phyloP scores from a whole-genome alignment of 2,329 filamentous ascomycete genomes.

The Aspergillus ustus region DNA sequence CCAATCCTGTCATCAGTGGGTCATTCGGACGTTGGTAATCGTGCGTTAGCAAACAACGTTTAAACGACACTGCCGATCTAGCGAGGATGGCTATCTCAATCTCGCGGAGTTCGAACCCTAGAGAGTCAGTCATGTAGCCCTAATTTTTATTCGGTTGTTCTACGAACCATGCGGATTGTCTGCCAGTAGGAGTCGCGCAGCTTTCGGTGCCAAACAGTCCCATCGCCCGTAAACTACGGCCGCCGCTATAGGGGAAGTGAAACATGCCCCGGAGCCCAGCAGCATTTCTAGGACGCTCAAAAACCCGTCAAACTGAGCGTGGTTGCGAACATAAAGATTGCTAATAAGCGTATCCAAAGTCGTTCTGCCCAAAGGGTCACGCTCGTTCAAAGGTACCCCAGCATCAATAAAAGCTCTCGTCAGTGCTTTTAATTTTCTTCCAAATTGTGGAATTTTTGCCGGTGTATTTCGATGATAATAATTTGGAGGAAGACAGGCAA shows the following conservation, averaged over 20 bases:
- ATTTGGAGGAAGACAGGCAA: too few species aligned
- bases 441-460: too few species aligned
- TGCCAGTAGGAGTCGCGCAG: background rate
- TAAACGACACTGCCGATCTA: background rate
- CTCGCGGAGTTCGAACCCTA: background rate
- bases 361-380: background rate
- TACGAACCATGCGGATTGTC: background rate
- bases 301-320: too few species aligned
- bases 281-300: too few species aligned
- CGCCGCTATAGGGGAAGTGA: background rate
- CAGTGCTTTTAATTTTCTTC: background rate
- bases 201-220: background rate
- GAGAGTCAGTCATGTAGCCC: background rate
- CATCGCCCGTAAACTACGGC: rapidly evolving
- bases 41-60: background rate
- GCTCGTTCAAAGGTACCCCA: background rate
- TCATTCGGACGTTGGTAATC: background rate
- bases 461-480: too few species aligned
- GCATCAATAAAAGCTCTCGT: background rate
- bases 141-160: background rate
- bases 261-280: background rate
- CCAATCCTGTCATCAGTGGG: background rate
- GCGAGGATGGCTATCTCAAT: background rate
- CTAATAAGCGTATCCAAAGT: background rate
- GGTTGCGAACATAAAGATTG: background rate